Conservation (phyloP, 1,284 basidiomycete genomes). For the Tetrapyrgos nigripes region DNA sequence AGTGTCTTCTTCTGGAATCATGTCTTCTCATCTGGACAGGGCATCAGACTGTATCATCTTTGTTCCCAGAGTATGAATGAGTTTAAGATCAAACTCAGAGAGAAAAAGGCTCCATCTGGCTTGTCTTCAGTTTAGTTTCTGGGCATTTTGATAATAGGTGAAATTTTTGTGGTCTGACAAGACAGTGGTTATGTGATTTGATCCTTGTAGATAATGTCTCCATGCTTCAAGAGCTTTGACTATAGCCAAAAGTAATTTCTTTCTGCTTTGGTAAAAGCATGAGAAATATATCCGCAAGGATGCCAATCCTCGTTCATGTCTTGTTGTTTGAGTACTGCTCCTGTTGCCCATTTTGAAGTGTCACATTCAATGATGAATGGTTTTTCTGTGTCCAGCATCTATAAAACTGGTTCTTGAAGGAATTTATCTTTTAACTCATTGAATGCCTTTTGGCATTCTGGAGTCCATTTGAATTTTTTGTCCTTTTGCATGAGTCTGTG, state of each 20-base stretch:
- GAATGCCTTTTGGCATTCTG: neutral
- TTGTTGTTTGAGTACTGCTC: no score
- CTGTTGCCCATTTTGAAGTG: conserved; percentile 6
- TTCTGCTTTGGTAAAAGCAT: no score
- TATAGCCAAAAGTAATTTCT: no score
- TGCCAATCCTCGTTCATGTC: conserved; percentile 17
- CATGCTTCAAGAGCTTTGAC: no score
- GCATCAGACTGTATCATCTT: conserved; percentile 19
- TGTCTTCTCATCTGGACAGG: conserved; percentile 24
- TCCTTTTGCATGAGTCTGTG: conserved; percentile 20
- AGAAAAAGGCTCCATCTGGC: conserved; percentile 41
- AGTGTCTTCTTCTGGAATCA: conserved; percentile 18
- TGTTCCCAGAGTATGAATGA: conserved; percentile 18
- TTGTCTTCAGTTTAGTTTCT: conserved; percentile 40
- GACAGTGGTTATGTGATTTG: conserved; percentile 20
- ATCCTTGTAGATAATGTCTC: conserved; percentile 31
- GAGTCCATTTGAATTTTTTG: neutral
- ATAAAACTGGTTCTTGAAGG: neutral
- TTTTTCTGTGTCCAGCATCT: neutral
- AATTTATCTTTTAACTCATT: neutral
- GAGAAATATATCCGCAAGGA: conserved; percentile 16
- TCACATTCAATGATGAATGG: conserved; percentile 3
- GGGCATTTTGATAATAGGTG: conserved; percentile 25
- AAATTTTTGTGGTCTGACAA: conserved; percentile 41
- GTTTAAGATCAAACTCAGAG: conserved; percentile 31